Base-by-base conservation (phyloP, 2,329 filamentous ascomycete species). In the Alternaria longipes region DNA sequence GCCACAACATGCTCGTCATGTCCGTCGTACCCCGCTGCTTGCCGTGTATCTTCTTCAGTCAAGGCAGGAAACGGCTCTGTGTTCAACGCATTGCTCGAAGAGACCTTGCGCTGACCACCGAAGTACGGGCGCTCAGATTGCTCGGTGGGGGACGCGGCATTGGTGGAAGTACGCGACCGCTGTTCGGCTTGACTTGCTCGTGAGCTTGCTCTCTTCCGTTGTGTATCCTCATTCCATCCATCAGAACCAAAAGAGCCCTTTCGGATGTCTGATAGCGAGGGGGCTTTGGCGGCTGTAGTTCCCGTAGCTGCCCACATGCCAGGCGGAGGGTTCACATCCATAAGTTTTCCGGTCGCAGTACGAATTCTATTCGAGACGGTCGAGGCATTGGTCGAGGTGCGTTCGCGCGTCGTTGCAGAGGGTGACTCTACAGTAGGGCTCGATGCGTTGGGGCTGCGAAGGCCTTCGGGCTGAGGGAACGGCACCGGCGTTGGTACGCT, bases 281-380 rank as follows among this genome's bases (percentile, higher is more conserved):
- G 81, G 14, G 81, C 80, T 62, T 74, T 79, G 8, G 80, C 74
- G 14, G 75, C 80, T 6, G 74, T 74, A 8, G 67, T 72, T 12
- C 80, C 81, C 2, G 80, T 80, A 0, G 82, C 81, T n/a, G 81
- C 80, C 80, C 78, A 81, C 74, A 81, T 80, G 41, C 81, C 79
- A 0, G 76, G 74, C 4, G 80, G 80, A 8, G 76, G 73, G 46
- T 77, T 67, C 7, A 78, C 71, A 24, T 80, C 76, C 66, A 80
- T 78, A 32, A 78, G 60, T 62, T 74, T 79, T 54, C 78, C 67
- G 40, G 76, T 79, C 4, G 75, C 78, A 20, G 73, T 66, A 8
- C 77, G 75, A 30, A 80, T 64, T 18, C 72, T 72, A 53, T 56
- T 72, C 12, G 76, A 76, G 3, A 68, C 63, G 36, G 66, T 63